Conservation (phyloP, 345 rosid species). For the Citrus sinensis region DVS_A1.0 CM039161.1:24434001-24434500, state of each 20-base stretch:
- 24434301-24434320: not conserved
- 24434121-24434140: not conserved
- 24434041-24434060: not conserved
- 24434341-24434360: not conserved
- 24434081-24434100: not conserved
- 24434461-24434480: conserved; percentile 99
- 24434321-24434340: not conserved
- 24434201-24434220: not conserved
- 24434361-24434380: not conserved
- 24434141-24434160: not conserved
- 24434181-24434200: not conserved
- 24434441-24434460: conserved; percentile 46
- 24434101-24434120: not conserved
- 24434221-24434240: not conserved
- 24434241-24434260: not conserved
- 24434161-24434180: not conserved
- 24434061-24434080: not conserved
- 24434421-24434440: not conserved
- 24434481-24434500: conserved; percentile 98
- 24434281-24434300: not conserved
- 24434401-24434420: not conserved
- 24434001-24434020: not conserved
- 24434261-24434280: not conserved
- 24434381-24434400: too few relatives aligned
- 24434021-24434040: not conserved